These are phyloP conservation scores for Plasmodium chabaudi DNA, from an alignment of 169 alveolate genomes.

Conservation along the genomic window DNA sequence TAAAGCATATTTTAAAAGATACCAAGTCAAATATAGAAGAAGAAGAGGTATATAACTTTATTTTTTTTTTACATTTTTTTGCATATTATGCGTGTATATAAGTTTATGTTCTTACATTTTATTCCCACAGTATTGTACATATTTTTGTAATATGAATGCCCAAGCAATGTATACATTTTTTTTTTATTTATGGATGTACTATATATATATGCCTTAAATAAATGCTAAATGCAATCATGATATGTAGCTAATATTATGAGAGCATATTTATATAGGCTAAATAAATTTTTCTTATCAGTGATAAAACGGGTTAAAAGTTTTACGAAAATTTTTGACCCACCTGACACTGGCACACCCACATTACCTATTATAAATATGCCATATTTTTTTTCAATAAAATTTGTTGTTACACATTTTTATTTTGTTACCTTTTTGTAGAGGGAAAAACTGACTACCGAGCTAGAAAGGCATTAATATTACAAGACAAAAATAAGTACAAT, in stretches of 20 bases:
- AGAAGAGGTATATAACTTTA: slow-evolving; percentile 92
- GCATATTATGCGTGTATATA: no score
- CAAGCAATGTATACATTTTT: no score
- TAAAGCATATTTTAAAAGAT: slow-evolving; percentile 99
- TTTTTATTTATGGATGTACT: not conserved
- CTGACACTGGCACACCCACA: slow-evolving; percentile 54
- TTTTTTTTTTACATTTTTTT: not conserved
- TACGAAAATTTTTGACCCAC: slow-evolving; percentile 40
- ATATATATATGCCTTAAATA: slow-evolving; percentile 49
- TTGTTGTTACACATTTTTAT: not conserved
- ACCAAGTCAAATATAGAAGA: slow-evolving; percentile 99
- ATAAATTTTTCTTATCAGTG: slow-evolving; percentile 33
- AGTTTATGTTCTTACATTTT: no score
- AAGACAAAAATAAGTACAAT: slow-evolving; percentile 99
- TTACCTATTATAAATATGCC: not conserved
- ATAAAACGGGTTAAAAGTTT: slow-evolving; percentile 66
- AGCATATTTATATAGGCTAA: slow-evolving; percentile 62
- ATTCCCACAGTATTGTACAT: no score
- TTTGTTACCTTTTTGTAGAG: slow-evolving; percentile 85
- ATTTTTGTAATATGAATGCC: no score
- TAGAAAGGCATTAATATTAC: slow-evolving; percentile 97
- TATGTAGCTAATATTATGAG: slow-evolving; percentile 21
- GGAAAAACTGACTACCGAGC: slow-evolving; percentile 99
- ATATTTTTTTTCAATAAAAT: not conserved
- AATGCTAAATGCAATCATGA: slow-evolving; percentile 21